Base-by-base conservation (phyloP, 495 filamentous ascomycete genomes). In the Tuber brumale region DNA sequence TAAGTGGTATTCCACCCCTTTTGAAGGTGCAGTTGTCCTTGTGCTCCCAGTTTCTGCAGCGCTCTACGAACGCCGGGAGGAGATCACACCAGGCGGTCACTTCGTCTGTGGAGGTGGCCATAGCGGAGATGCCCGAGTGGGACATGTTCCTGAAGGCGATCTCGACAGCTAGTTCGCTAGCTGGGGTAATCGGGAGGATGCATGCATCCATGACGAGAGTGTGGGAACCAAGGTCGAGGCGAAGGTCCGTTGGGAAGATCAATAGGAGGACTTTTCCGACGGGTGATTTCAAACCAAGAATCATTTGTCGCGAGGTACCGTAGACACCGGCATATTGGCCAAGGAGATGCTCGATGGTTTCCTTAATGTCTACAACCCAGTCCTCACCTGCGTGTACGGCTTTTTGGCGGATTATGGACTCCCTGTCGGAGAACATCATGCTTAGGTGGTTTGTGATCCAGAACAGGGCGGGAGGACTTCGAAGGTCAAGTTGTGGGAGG, bases 1-100 rank as follows among this genome's bases (percentile, higher is more conserved):
- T 83, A 3, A 85, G 44, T 7, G 86, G 85, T 18, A 85, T 78
- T 4, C 78, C 77, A 14, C 75, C 75, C 48, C 35, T 81, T n/a
- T 75, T 73, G 75, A 90, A 90, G 79, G 88, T 86, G 78, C 89
- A 90, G 12, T 73, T 72, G 0, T 79, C 74, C 1, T 76, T 35
- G n/a, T 90, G 89, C 2, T 80, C 75, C 87, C 87, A 90, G 14
- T 83, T 85, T 27, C 89, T 84, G 74, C 88, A 90, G 9, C 89
- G 85, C 80, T 90, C 89, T 12, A 84, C 86, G 44, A 86, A 81
- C 5, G 86, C 85, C 1, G 88, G 85, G 19, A 89, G 76, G 1
- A 83, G 71, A 39, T 83, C 75, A 79, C 88, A 88, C 89, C 88
- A 90, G 19, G 88, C 83, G 18, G 43, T 51, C 10, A 88, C 76